phyloP scores from a whole-genome alignment of 495 filamentous ascomycete genomes.

The Neurospora sp. region DNA sequence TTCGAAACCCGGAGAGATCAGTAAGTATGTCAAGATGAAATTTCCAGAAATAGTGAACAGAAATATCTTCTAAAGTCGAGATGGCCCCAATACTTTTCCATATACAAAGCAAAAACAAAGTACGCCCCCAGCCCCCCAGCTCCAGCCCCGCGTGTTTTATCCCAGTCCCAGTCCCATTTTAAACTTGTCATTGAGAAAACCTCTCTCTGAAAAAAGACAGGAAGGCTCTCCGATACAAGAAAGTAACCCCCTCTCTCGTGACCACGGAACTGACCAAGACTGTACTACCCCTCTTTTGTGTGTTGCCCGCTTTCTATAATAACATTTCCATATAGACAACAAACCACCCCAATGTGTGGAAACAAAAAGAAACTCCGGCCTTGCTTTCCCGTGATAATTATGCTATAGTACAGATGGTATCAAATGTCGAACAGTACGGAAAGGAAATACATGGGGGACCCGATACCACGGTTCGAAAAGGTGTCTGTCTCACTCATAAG shows the following conservation, averaged over 20 bases:
- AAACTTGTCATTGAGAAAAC: too few species aligned
- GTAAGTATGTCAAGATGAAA: background rate
- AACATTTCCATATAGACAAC: background rate
- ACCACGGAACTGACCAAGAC: background rate
- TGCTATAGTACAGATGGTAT: constrained; percentile 1
- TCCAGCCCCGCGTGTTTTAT: background rate
- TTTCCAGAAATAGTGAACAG: background rate
- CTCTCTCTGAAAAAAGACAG: too few species aligned
- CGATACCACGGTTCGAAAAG: background rate
- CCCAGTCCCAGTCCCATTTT: background rate
- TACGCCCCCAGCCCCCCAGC: background rate
- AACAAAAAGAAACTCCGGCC: background rate
- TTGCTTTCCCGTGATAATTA: background rate
- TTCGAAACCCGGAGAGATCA: background rate
- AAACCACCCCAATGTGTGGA: background rate
- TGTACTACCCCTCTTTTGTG: background rate
- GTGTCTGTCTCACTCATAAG: background rate
- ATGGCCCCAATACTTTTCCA: background rate
- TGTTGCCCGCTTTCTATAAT: background rate
- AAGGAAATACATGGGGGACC: background rate
- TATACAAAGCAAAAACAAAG: background rate
- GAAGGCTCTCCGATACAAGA: too few species aligned
- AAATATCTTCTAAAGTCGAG: background rate
- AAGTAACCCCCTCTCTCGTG: background rate
- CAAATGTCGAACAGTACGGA: background rate